Evolutionary conservation across 352 stramenopile genomes (phyloP).

Genomic region (Salisapilia sapeloensis): DNA sequence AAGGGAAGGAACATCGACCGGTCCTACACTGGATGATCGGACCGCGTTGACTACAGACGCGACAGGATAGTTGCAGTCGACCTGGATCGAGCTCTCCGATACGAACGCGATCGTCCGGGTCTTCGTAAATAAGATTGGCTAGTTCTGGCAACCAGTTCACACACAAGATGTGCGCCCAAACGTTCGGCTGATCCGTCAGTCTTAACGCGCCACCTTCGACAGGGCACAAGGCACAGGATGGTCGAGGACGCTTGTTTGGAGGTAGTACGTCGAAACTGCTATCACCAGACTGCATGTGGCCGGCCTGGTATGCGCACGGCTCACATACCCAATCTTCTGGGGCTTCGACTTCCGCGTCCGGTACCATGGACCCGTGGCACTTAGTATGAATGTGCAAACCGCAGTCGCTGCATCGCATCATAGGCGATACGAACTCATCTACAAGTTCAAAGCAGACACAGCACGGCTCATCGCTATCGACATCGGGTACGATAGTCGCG

Average conservation of each 20-base stretch:
- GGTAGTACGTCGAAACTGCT: conserved; percentile 1
- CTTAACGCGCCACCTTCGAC: conserved; percentile 55
- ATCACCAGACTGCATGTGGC: neutral
- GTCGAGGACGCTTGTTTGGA: conserved; percentile 8
- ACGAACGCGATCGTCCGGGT: conserved; percentile 42
- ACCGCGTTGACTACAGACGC: conserved; percentile 65
- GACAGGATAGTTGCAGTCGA: conserved; percentile 52
- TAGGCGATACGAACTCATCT: conserved; percentile 34
- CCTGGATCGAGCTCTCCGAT: conserved; percentile 46
- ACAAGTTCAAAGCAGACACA: conserved; percentile 59
- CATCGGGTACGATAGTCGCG: too few relatives aligned
- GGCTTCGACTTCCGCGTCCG: conserved; percentile 11
- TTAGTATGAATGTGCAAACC: conserved; percentile 50
- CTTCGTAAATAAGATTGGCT: conserved; percentile 34
- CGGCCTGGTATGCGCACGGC: conserved; percentile 22
- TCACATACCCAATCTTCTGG: conserved; percentile 76
- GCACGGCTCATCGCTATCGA: too few relatives aligned
- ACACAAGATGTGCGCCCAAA: conserved; percentile 76
- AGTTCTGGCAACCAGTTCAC: conserved; percentile 81
- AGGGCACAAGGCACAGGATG: conserved; percentile 52
- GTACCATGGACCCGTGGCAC: conserved; percentile 52
- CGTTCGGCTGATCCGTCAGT: conserved; percentile 24
- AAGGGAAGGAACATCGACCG: conserved; percentile 60
- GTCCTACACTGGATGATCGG: conserved; percentile 81
- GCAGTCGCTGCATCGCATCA: conserved; percentile 49